Conservation (phyloP, 192 early-diverging fungal genomes). For the Spinellus fusiger region DNA sequence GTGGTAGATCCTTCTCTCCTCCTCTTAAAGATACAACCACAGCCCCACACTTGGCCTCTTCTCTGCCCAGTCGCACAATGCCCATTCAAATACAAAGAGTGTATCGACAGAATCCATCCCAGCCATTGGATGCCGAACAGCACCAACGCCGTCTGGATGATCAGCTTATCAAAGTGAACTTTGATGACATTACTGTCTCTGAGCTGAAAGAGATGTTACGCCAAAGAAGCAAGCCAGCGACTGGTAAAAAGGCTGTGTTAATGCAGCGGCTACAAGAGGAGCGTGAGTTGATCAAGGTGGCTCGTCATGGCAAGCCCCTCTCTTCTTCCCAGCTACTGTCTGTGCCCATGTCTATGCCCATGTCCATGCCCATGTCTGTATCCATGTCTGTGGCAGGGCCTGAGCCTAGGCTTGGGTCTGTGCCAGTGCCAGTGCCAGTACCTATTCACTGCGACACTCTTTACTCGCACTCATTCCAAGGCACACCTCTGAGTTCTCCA, state of each 20-base stretch:
- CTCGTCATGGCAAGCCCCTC: conserved; percentile 20
- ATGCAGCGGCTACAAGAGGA: conserved; percentile 60
- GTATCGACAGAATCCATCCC: conserved; percentile 1
- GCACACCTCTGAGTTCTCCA: conserved; percentile 2
- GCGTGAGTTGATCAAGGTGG: conserved; percentile 39
- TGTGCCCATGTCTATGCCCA: no score
- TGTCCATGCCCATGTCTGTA: no score
- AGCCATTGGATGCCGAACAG: conserved; percentile 35
- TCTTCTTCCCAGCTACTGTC: conserved; percentile 9
- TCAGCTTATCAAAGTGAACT: conserved; percentile 54
- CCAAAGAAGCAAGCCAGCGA: conserved; percentile 57
- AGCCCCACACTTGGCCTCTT: neutral
- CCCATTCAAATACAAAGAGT: conserved; percentile 33
- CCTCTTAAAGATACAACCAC: neutral
- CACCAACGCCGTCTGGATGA: conserved; percentile 56
- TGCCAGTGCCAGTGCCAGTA: no score
- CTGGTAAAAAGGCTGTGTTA: conserved; percentile 67
- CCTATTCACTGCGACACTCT: neutral
- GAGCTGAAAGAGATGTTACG: conserved; percentile 73
- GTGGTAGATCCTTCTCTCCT: neutral
- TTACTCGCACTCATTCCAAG: conserved; percentile 9
- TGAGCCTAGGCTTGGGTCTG: no score
- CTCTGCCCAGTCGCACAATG: conserved; percentile 5
- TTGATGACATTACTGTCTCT: conserved; percentile 69
- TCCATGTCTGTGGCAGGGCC: no score